These are phyloP conservation scores for Brassica incana DNA, from an alignment of 345 rosid species.

Conservation along the genomic window DNA sequence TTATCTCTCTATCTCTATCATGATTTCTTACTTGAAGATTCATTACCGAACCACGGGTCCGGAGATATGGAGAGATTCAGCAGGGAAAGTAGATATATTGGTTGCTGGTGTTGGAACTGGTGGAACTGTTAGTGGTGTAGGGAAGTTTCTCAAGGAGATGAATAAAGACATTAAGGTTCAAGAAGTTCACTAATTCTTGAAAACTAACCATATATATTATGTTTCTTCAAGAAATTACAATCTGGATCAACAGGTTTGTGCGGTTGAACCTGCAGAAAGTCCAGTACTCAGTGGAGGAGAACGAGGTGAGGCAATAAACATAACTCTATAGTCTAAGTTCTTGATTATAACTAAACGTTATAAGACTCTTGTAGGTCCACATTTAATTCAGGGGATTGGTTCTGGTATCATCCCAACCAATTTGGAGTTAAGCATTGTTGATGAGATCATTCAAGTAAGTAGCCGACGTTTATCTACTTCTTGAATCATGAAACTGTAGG, in stretches of 20 bases:
- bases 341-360: neutral
- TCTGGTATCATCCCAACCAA: constrained; percentile 79
- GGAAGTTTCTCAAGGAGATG: constrained; percentile 67
- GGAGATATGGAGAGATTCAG: constrained; percentile 63
- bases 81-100: constrained; percentile 57
- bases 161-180: constrained; percentile 61
- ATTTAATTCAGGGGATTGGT: constrained; percentile 71
- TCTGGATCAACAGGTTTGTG: constrained; percentile 33
- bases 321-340: neutral
- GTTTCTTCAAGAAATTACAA: neutral
- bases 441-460: constrained; percentile 81
- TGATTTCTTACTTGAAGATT: constrained; percentile 41
- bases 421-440: constrained; percentile 60
- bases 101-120: constrained; percentile 63
- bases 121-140: constrained; percentile 63
- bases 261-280: constrained; percentile 40
- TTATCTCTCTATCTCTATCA: neutral
- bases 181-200: neutral
- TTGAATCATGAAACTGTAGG: neutral
- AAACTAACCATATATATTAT: neutral
- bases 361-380: constrained; percentile 40
- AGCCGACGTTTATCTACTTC: neutral
- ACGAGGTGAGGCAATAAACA: constrained; percentile 25
- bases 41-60: constrained; percentile 73
- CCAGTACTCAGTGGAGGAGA: constrained; percentile 40